Conservation (phyloP, 225 moss, liverwort and hornwort genomes). For the Sphagnum contortum region DNA sequence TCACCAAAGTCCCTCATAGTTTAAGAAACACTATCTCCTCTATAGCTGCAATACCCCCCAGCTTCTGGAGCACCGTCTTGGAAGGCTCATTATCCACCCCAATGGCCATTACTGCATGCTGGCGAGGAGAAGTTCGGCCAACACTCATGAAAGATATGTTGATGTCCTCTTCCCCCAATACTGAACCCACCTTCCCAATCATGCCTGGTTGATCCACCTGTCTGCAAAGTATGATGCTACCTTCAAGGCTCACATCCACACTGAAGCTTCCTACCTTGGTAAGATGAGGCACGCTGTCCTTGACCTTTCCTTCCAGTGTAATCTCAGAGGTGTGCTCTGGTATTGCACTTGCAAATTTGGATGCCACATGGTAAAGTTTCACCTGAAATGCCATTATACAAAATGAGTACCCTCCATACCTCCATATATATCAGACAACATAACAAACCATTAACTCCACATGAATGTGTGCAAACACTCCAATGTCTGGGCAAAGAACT, state of each 20-base stretch:
- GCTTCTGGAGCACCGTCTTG: constrained; percentile 48
- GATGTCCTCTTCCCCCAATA: constrained; percentile 64
- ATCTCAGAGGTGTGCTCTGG: constrained; percentile 46
- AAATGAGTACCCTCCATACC: too few relatives aligned
- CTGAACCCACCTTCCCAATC: constrained; percentile 77
- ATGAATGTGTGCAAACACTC: too few relatives aligned
- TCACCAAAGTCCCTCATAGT: constrained; percentile 16
- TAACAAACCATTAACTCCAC: too few relatives aligned
- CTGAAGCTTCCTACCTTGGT: constrained; percentile 61
- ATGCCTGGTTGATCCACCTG: constrained; percentile 94
- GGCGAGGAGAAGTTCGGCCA: constrained; percentile 63
- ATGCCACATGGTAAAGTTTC: constrained; percentile 40
- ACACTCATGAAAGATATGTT: constrained; percentile 99
- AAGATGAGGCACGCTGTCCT: constrained; percentile 61
- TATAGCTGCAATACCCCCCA: constrained; percentile 52
- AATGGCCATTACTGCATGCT: constrained; percentile 80
- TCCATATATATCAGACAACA: too few relatives aligned
- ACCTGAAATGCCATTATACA: constrained; percentile 18
- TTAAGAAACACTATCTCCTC: constrained; percentile 85
- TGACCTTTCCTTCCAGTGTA: constrained; percentile 64
- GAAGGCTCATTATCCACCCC: constrained; percentile 70
- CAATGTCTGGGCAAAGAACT: too few relatives aligned
- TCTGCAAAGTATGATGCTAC: constrained; percentile 80
- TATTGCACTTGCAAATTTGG: constrained; percentile 62
- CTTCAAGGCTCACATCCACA: constrained; percentile 84